Conservation (phyloP, 78 protist species). For the Dictyostelium firmibasis region DNA sequence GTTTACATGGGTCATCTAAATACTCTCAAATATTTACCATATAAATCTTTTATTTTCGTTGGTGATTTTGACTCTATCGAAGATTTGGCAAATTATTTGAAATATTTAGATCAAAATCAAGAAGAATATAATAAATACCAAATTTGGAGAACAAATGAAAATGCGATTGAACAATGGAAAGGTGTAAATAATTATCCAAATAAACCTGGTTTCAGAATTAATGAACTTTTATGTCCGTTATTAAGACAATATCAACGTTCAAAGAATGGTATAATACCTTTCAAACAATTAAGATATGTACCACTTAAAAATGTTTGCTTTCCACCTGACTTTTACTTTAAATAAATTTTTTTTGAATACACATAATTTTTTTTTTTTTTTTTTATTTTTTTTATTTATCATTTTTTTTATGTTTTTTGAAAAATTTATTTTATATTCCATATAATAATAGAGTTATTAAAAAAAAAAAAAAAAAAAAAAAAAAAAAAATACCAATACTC, state of each 20-base stretch:
- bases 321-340: not conserved
- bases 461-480: too few relatives aligned
- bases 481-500: too few relatives aligned
- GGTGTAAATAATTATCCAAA: not conserved
- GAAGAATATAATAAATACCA: slow-evolving; percentile 20
- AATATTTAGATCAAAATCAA: slow-evolving; percentile 17
- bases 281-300: not conserved
- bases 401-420: too few relatives aligned
- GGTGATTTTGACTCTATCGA: slow-evolving; percentile 10
- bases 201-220: not conserved
- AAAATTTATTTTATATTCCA: too few relatives aligned
- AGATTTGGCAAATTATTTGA: slow-evolving; percentile 19
- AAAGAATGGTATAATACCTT: not conserved
- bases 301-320: not conserved
- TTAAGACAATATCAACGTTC: not conserved
- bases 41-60: slow-evolving; percentile 22
- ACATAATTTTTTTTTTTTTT: not conserved
- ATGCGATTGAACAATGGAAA: not conserved
- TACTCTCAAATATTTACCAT: not conserved
- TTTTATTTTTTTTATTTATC: too few relatives aligned
- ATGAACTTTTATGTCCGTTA: not conserved
- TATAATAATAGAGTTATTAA: too few relatives aligned
- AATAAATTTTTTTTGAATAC: not conserved
- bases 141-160: slow-evolving; percentile 9
- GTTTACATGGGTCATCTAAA: not conserved